phyloP scores from a whole-genome alignment of 306 rosid species.

The Cicer arietinum region DNA sequence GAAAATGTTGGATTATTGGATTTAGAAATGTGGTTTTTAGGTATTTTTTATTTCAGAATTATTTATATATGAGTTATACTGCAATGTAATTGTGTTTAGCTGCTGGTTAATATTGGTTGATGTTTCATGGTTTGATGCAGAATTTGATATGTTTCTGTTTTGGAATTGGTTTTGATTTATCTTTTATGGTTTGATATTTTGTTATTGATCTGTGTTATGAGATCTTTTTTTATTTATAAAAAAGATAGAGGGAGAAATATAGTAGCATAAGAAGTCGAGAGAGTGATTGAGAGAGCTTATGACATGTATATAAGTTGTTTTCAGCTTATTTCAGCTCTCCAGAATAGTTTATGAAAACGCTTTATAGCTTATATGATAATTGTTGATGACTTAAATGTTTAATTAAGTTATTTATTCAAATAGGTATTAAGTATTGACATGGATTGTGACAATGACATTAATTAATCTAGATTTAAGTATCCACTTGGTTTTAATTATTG shows the following conservation, averaged over 20 bases:
- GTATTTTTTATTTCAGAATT: constrained; percentile 8
- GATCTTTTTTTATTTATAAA: neutral
- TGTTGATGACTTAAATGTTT: too few species aligned
- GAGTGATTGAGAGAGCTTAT: too few species aligned
- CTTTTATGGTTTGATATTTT: constrained; percentile 12
- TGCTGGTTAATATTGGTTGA: neutral
- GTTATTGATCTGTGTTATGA: neutral
- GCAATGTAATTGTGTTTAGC: constrained; percentile 1
- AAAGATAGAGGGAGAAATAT: neutral
- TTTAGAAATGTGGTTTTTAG: constrained; percentile 33
- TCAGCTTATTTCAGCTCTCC: too few species aligned
- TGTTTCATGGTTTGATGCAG: neutral
- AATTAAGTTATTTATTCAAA: too few species aligned
- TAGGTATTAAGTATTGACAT: neutral
- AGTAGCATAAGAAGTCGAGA: neutral
- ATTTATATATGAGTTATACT: constrained; percentile 5
- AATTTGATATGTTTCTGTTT: neutral
- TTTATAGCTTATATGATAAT: too few species aligned
- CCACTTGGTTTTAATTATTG: constrained; percentile 23
- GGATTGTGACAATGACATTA: constrained; percentile 21
- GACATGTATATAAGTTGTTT: too few species aligned
- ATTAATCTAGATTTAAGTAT: constrained; percentile 25
- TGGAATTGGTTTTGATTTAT: constrained; percentile 26
- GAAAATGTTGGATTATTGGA: constrained; percentile 23
- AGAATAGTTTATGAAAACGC: too few species aligned